Conservation (phyloP, 176 grass and related monocot species). For the Phragmites australis region DNA sequence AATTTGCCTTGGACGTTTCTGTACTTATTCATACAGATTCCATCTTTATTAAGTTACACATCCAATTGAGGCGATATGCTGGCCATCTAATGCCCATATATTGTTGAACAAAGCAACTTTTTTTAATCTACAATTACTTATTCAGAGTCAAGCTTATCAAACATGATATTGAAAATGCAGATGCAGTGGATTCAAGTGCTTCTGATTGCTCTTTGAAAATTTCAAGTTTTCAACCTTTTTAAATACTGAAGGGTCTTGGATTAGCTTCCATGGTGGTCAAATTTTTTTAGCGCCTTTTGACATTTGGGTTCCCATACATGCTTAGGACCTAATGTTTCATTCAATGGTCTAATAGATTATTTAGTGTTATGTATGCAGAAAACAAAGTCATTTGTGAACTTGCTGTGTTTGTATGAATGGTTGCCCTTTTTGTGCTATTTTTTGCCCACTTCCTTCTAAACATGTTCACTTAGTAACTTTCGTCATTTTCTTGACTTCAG, state of each 20-base stretch:
- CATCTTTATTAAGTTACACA: not conserved
- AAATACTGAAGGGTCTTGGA: not conserved
- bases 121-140: not conserved
- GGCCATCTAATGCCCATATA: not conserved
- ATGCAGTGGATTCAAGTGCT: not conserved
- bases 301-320: not conserved
- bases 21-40: not conserved
- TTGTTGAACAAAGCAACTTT: not conserved
- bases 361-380: not conserved
- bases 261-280: not conserved
- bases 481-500: slow-evolving; percentile 49
- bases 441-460: not conserved
- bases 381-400: not conserved
- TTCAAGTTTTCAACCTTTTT: not conserved
- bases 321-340: slow-evolving; percentile 3
- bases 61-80: not conserved
- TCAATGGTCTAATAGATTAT: not conserved
- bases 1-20: not conserved
- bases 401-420: not conserved
- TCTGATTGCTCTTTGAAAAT: not conserved
- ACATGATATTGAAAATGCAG: not conserved
- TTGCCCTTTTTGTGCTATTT: not conserved
- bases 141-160: not conserved
- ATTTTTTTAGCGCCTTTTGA: not conserved
- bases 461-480: not conserved